Conservation (phyloP, 2,329 filamentous ascomycete species). For the Curvularia hawaiiensis region DNA sequence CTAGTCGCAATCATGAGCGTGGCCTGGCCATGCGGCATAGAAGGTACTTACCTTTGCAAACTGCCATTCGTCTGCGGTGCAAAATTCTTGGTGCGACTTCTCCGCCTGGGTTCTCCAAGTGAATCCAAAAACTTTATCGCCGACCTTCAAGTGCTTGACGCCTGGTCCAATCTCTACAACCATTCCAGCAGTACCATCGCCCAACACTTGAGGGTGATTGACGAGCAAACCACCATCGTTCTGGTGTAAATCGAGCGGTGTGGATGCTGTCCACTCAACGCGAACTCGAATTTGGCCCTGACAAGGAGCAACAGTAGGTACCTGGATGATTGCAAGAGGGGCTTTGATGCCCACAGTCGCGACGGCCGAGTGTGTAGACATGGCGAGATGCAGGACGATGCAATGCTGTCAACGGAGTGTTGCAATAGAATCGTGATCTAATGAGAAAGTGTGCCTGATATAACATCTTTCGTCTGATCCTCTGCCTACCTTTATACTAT, state of each 20-base stretch:
- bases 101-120: constrained; percentile 55
- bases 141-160: constrained; percentile 53
- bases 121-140: constrained; percentile 64
- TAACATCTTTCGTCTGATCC: background rate
- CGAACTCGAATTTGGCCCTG: constrained; percentile 59
- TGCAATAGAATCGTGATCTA: background rate
- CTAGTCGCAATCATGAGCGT: constrained; percentile 25
- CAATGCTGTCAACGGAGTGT: background rate
- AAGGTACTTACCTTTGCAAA: constrained; percentile 30
- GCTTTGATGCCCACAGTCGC: constrained; percentile 48
- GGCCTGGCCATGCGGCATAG: accelerated
- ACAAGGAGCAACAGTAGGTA: constrained; percentile 42
- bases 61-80: constrained; percentile 58
- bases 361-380: constrained; percentile 48
- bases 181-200: constrained; percentile 58
- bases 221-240: constrained; percentile 65
- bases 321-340: constrained; percentile 43
- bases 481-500: background rate
- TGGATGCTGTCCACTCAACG: constrained; percentile 64
- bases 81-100: constrained; percentile 62
- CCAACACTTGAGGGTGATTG: constrained; percentile 56
- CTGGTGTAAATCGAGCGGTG: constrained; percentile 66
- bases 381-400: constrained; percentile 8
- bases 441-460: background rate
- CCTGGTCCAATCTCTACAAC: constrained; percentile 58